Base-by-base conservation (phyloP, 352 stramenopile species). In the Pythium oligandrum region DNA sequence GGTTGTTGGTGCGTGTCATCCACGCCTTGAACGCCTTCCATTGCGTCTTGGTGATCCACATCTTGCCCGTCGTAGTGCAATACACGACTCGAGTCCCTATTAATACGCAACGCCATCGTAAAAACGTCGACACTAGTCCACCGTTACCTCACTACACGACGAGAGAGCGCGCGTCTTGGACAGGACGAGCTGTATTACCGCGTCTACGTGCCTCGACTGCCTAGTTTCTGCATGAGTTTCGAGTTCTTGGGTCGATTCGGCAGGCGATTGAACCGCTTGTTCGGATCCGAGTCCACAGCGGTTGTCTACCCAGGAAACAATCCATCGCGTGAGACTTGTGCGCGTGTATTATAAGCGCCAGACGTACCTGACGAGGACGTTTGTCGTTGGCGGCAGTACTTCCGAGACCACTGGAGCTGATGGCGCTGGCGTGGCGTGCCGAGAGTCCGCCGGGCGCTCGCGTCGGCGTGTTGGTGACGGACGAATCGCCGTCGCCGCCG, bases 141-240 rank as follows among this genome's bases (percentile, higher is more conserved):
- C 17, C 17, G 17, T 26, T 26, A 26, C 17, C 17, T 26, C 17
- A 26, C 17, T 26, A 26, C 17, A 26, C 17, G 17, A 26, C 17
- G 17, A 26, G 17, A 26, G 17, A 26, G 17, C 17, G 17, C 0
- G 17, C 0, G 17, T 26, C 17, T 26, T 26, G 17, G 17, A 26
- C 17, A 26, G 17, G 17, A 26, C 17, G 17, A 26, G 17, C 17
- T 26, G 17, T 26, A 26, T 26, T 26, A 26, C 17, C 17, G 17
- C 17, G 17, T 26, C 17, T 26, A 55, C 5, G 26, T 55, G 9
- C 44, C 48, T 37, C 60, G 49, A 4, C 69, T 62, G 2, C 71
- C 70, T 33, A 90, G 81, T 65, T 90, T 90, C 57, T 88, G 79
- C 73, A 90, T 64, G 40, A 90, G 71, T 47, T 90, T 90, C 6